Conservation (phyloP, 495 filamentous ascomycete species). For the Aspergillus nanangensis region DNA sequence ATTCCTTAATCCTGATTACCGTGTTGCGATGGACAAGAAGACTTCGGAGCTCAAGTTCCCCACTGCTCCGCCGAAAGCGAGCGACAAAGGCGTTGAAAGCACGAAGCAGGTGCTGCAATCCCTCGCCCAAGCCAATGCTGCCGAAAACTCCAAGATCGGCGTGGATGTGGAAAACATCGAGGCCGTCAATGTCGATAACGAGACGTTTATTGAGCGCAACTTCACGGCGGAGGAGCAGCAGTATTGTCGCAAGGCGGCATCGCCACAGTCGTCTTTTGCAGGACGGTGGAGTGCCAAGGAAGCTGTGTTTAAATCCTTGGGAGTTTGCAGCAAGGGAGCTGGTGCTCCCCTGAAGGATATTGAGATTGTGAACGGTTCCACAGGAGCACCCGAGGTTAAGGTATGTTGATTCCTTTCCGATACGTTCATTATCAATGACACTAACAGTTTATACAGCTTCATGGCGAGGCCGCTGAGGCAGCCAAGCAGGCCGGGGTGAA, state of each 20-base stretch:
- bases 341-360: slow-evolving; percentile 91
- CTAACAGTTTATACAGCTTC: slow-evolving; percentile 55
- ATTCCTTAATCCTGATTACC: slow-evolving; percentile 92
- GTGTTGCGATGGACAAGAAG: slow-evolving; percentile 81
- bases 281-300: slow-evolving; percentile 97
- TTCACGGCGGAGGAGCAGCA: slow-evolving; percentile 79
- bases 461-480: slow-evolving; percentile 74
- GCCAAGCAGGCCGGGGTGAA: slow-evolving; percentile 83
- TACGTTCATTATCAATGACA: slow-evolving; percentile 4
- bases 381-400: slow-evolving; percentile 75
- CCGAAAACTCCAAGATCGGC: slow-evolving; percentile 75
- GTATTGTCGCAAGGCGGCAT: slow-evolving; percentile 77
- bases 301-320: slow-evolving; percentile 96
- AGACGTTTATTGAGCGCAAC: slow-evolving; percentile 92
- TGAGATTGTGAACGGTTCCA: slow-evolving; percentile 77
- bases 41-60: slow-evolving; percentile 71
- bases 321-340: slow-evolving; percentile 78
- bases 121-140: slow-evolving; percentile 66
- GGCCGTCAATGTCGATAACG: slow-evolving; percentile 84
- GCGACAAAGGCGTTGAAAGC: slow-evolving; percentile 48
- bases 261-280: slow-evolving; percentile 79
- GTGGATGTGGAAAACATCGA: slow-evolving; percentile 87
- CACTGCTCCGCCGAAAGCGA: slow-evolving; percentile 53
- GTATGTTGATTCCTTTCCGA: slow-evolving; percentile 51
- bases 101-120: slow-evolving; percentile 77